phyloP scores from a whole-genome alignment of 257 asterid genomes.

The Cinchona pubescens region DNA sequence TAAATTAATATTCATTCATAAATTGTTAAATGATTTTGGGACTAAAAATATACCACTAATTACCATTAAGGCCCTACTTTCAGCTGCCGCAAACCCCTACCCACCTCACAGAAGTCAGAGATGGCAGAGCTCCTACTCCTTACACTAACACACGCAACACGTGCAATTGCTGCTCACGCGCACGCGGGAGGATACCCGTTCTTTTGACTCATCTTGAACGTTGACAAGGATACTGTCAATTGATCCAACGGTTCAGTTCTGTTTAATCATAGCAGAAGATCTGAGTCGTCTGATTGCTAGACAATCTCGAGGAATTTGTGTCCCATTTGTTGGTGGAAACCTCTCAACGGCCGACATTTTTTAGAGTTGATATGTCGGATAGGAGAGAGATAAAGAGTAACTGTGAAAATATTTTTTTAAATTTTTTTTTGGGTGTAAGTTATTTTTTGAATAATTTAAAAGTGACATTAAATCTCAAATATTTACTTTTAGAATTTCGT shows the following conservation, averaged over 20 bases:
- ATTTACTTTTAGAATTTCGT: too few species aligned
- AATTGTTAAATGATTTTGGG: too few species aligned
- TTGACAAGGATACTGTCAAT: neutral
- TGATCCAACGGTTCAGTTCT: neutral
- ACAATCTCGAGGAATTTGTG: constrained; percentile 14
- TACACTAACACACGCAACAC: constrained; percentile 7
- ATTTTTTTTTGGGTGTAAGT: too few species aligned
- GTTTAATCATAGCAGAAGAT: neutral
- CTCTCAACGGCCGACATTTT: constrained; percentile 20
- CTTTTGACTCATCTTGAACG: constrained; percentile 15
- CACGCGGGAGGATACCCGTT: constrained; percentile 13
- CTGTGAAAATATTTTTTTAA: too few species aligned
- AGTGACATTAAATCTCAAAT: too few species aligned
- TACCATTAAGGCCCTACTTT: neutral
- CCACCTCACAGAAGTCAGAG: constrained; percentile 8
- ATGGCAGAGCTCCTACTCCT: neutral
- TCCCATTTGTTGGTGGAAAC: constrained; percentile 28
- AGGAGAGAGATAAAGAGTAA: neutral
- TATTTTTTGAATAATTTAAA: too few species aligned
- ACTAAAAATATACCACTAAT: too few species aligned
- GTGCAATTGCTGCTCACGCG: constrained; percentile 20
- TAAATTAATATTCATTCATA: too few species aligned
- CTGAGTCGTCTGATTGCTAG: constrained; percentile 15
- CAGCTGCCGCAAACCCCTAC: neutral
- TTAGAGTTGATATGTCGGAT: constrained; percentile 19